Evolutionary conservation across 345 rosid genomes (phyloP).

Genomic region (Murraya koenigii): DNA sequence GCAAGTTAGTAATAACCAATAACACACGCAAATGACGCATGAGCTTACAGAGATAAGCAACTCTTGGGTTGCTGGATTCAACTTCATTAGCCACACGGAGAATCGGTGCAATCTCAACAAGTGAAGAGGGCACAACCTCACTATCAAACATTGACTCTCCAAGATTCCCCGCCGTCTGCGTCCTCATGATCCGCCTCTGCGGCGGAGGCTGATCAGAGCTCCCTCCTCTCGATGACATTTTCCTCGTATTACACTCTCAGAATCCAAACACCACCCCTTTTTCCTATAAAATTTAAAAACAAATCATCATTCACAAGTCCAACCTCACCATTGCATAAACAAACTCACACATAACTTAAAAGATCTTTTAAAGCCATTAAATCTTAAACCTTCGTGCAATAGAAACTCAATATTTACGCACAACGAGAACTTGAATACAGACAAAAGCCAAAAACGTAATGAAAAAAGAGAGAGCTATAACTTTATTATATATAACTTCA

Average conservation of each 20-base stretch:
- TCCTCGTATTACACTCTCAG: conserved; percentile 15
- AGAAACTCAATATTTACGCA: background rate
- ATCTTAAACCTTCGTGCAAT: too few relatives aligned
- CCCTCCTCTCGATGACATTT: conserved; percentile 58
- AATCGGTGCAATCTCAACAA: conserved; percentile 94
- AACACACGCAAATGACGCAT: background rate
- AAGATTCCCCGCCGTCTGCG: conserved; percentile 91
- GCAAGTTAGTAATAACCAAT: background rate
- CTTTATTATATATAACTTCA: background rate
- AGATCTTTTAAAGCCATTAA: too few relatives aligned
- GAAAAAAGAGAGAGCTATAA: background rate
- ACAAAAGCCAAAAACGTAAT: background rate
- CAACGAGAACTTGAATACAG: background rate
- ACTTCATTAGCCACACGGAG: conserved; percentile 99
- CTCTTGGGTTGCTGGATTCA: conserved; percentile 85
- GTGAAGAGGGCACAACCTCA: conserved; percentile 96
- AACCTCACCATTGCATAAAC: background rate
- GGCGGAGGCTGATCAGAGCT: conserved; percentile 44
- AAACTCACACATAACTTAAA: background rate
- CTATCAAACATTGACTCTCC: conserved; percentile 91
- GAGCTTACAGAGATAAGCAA: conserved; percentile 91
- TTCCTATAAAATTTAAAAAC: conserved; percentile 9
- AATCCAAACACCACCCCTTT: conserved; percentile 7
- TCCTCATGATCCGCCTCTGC: conserved; percentile 62
- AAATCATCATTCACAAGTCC: background rate